Base-by-base conservation (phyloP, 805 yeast genomes). In the Tetrapisispora pingtungensis region DNA sequence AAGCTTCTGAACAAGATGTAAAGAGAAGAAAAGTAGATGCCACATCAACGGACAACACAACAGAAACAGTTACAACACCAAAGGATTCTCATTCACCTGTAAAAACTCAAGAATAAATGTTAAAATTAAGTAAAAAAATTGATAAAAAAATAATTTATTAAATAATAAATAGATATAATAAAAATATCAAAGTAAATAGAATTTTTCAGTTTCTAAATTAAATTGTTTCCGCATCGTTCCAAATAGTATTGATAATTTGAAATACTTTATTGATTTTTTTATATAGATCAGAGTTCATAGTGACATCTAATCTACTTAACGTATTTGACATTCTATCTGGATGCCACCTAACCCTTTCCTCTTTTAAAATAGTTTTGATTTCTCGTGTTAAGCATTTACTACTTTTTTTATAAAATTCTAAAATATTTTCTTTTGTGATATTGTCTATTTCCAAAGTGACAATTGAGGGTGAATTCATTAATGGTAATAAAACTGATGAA, bases 261-360 rank as follows among this genome's bases (percentile, higher is more conserved):
- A 72, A 73, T 2, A 67, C 56, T n/a, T 46, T 48, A 0, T 75
- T 73, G 10, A 71, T 62, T 33, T 53, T 56, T 2, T 35, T 20
- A 5, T 30, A 35, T 12, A 14, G 10, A 5, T 31, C 37, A 32
- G 10, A 4, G 18, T 1, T 24, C n/a, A 24, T 15, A 1, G 19
- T 18, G 2, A 33, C 13, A 4, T n/a, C 6, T 6, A 27, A 34
- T 27, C 30, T 13, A 15, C 5, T 26, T 13, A 37, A 28, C 7
- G 10, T 46, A 46, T 33, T 31, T 36, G 37, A 10, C 13, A 44
- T 32, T 53, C 71, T 73, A 54, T 81, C 88, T 1, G 88, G 88
- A 56, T 81, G 88, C 87, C 87, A 81, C 48, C 75, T 61, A 6
- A 80, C 58, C 44, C 87, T 57, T 51, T 81, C 87, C 26, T 46